Conservation (phyloP, 129 eudicot species). For the Smallanthus sonchifolius region DNA sequence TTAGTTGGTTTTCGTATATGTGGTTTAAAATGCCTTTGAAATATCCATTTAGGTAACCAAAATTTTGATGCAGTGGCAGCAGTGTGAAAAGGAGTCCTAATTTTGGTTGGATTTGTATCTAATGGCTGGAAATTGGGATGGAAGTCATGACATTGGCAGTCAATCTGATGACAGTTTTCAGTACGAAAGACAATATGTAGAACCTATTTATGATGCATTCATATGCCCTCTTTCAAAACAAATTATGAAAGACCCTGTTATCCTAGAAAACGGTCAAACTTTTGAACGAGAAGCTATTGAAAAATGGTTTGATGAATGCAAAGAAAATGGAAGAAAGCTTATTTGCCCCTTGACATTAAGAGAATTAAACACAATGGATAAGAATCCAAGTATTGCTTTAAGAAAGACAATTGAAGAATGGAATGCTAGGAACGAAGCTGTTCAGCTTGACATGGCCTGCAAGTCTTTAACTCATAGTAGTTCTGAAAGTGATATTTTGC, state of each 20-base stretch:
- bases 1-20: not conserved
- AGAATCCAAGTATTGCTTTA: slow-evolving; percentile 83
- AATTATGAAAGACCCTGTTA: slow-evolving; percentile 87
- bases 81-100: not conserved
- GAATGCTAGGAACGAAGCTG: slow-evolving; percentile 93
- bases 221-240: slow-evolving; percentile 85
- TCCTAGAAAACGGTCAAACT: slow-evolving; percentile 77
- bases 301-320: slow-evolving; percentile 80
- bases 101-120: slow-evolving; percentile 9
- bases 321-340: slow-evolving; percentile 62
- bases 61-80: not conserved
- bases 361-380: slow-evolving; percentile 61
- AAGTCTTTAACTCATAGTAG: slow-evolving; percentile 46
- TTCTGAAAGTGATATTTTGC: slow-evolving; percentile 62
- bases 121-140: slow-evolving; percentile 81
- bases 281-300: slow-evolving; percentile 91
- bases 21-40: not conserved
- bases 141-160: slow-evolving; percentile 50
- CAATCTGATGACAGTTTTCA: slow-evolving; percentile 78
- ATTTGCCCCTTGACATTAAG: slow-evolving; percentile 65
- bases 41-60: not conserved
- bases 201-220: slow-evolving; percentile 82
- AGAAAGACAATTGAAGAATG: slow-evolving; percentile 86
- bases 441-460: slow-evolving; percentile 80
- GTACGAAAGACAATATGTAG: slow-evolving; percentile 61